Evolutionary conservation across 2,329 filamentous ascomycete species (phyloP).

Genomic region (Curvularia hawaiiensis): DNA sequence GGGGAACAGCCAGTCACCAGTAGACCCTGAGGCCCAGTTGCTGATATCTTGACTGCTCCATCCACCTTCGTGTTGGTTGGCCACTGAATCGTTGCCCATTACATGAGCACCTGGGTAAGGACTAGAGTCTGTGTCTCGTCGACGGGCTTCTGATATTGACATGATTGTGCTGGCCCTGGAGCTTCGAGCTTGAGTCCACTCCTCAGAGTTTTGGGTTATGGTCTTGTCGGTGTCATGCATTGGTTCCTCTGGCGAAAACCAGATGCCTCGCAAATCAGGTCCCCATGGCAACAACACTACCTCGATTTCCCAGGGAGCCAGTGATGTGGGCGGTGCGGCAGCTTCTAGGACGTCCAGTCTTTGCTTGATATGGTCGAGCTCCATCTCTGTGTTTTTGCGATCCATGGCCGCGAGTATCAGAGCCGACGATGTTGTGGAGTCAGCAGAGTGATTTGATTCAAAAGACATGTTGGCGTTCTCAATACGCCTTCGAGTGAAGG

Average conservation of each 20-base stretch:
- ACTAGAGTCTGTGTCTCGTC: conserved; percentile 34
- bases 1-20: conserved; percentile 67
- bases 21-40: conserved; percentile 53
- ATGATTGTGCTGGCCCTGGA: conserved; percentile 17
- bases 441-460: conserved; percentile 46
- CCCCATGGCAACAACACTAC: conserved; percentile 77
- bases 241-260: conserved; percentile 54
- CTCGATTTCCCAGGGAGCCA: conserved; percentile 74
- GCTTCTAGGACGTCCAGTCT: conserved; percentile 62
- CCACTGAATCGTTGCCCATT: conserved; percentile 21
- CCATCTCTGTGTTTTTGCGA: conserved; percentile 48
- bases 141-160: conserved; percentile 10
- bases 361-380: conserved; percentile 56
- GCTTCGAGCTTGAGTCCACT: conserved; percentile 51
- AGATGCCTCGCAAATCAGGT: conserved; percentile 58
- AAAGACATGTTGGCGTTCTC: conserved; percentile 47
- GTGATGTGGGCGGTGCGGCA: conserved; percentile 62
- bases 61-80: conserved; percentile 49
- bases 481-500: conserved; percentile 36
- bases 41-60: conserved; percentile 57
- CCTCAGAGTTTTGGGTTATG: conserved; percentile 52
- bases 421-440: conserved; percentile 47
- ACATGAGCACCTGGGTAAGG: conserved; percentile 22
- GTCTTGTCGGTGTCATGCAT: conserved; percentile 43
- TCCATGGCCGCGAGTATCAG: conserved; percentile 44